phyloP scores from a whole-genome alignment of 2,329 filamentous ascomycete species.

The Pestalotiopsis sp. region DNA sequence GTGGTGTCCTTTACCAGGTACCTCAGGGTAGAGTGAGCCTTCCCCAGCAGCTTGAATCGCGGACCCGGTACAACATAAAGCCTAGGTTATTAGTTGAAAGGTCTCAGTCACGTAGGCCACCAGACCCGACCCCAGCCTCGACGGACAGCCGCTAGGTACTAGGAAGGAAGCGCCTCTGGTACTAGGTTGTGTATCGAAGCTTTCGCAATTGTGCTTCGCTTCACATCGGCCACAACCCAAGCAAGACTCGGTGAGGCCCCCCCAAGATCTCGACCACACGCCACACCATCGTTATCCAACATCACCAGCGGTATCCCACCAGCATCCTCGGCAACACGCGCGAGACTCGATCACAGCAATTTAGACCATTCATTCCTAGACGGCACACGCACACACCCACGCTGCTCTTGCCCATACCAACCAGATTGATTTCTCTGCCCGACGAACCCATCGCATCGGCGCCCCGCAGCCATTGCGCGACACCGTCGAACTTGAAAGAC shows the following conservation, averaged over 20 bases:
- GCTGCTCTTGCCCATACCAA: not conserved
- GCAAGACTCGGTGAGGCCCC: not conserved
- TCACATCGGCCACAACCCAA: not conserved
- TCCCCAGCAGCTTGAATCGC: not conserved
- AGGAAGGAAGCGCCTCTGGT: not conserved
- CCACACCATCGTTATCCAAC: not conserved
- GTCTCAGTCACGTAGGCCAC: not conserved
- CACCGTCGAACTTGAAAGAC: not conserved
- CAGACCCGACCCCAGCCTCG: not conserved
- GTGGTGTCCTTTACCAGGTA: not conserved
- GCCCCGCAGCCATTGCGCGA: not conserved
- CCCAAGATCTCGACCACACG: not conserved
- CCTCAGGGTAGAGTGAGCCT: no score
- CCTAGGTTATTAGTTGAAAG: not conserved
- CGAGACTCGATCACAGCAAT: not conserved
- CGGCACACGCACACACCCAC: not conserved
- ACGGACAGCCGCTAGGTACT: not conserved
- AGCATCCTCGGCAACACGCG: not conserved
- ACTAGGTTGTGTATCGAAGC: not conserved
- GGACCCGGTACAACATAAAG: not conserved
- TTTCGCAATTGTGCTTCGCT: not conserved
- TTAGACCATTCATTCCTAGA: not conserved
- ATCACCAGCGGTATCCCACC: not conserved
- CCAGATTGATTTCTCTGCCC: not conserved
- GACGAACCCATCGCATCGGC: not conserved